Evolutionary conservation across 83 land plant species (phyloP), one percentile per base, ranked within the genome.

Genomic region (Larix sibirica): DNA sequence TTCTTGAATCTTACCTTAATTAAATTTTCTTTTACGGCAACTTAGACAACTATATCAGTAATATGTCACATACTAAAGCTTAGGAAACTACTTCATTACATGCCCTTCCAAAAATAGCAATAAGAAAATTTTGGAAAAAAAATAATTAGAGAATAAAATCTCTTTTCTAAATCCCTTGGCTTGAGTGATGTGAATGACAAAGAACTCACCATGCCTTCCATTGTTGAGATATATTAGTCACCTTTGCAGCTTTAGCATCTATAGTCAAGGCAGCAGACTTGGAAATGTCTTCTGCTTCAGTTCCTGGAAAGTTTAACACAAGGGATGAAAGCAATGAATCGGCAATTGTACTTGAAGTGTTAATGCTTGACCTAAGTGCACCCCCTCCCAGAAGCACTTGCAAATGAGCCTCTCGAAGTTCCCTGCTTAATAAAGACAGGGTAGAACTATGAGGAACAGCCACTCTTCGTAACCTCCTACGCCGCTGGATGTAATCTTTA

Each of bases 401-500:
- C 76, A 96, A 82, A 81, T 96, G 99, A 50, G 96, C 94, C 83
- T 96, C 96, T 4, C 97, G 87, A 33, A 95, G 90, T 66, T 96
- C 99, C 69, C 91, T 86, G 12, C 99, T 91, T 14, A 93, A 83
- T 38, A 95, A 84, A 59, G 99, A 94, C 74, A 95, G 83, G 50
- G 94, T 89, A 56, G 96, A 91, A 83, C 88, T 90, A 33, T 83
- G 87, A 42, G 97, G 93, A 58, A 92, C 68, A 59, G 90, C 95
- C 61, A 90, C 83, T 83, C 90, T 90, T 59, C 96, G 89, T 80
- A 90, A 84, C 83, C 95, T 89, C 28, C 92, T 86, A 40, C 95
- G 87, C 66, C 98, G 90, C 88, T 91, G 94, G 83, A 95, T 81
- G 97, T 95, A 81, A 84, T 81, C 82, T 84, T 47, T 36, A 44